These are phyloP conservation scores for Trematosphaeria pertusa DNA, from an alignment of 2,329 filamentous ascomycete genomes.

Conservation along the genomic window DNA sequence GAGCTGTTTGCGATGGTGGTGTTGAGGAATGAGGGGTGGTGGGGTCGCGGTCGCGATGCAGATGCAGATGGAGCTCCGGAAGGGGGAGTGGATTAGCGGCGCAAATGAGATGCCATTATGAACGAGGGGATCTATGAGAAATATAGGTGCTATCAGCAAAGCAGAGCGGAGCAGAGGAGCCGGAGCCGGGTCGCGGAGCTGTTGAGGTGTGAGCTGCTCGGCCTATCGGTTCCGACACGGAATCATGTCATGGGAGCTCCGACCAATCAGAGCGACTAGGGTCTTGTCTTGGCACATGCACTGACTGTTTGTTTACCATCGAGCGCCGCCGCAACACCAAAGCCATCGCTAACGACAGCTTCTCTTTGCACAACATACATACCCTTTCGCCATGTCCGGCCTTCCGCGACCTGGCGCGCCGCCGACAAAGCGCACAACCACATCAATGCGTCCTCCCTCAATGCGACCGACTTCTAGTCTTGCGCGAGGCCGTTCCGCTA, in stretches of 20 bases:
- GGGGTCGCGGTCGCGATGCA: too few relatives aligned
- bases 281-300: conserved; percentile 13
- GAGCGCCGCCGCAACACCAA: conserved; percentile 25
- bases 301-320: conserved; percentile 31
- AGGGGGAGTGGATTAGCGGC: too few relatives aligned
- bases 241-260: conserved; percentile 3
- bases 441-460: conserved; percentile 61
- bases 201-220: conserved; percentile 1
- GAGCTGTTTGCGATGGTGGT: not conserved
- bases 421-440: conserved; percentile 55
- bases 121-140: too few relatives aligned
- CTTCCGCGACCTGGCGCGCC: conserved; percentile 60
- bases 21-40: not conserved
- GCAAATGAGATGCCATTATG: too few relatives aligned
- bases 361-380: conserved; percentile 22
- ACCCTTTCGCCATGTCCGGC: conserved; percentile 58
- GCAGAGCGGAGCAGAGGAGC: too few relatives aligned
- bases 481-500: conserved; percentile 59
- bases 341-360: conserved; percentile 27
- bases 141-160: too few relatives aligned
- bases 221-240: conserved; percentile 5
- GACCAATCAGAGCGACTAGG: conserved; percentile 4
- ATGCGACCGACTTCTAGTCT: conserved; percentile 58
- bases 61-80: too few relatives aligned
- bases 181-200: too few relatives aligned